Conservation (phyloP, 148 eudicot genomes). For the Amaranthus hypochondriacus region DNA sequence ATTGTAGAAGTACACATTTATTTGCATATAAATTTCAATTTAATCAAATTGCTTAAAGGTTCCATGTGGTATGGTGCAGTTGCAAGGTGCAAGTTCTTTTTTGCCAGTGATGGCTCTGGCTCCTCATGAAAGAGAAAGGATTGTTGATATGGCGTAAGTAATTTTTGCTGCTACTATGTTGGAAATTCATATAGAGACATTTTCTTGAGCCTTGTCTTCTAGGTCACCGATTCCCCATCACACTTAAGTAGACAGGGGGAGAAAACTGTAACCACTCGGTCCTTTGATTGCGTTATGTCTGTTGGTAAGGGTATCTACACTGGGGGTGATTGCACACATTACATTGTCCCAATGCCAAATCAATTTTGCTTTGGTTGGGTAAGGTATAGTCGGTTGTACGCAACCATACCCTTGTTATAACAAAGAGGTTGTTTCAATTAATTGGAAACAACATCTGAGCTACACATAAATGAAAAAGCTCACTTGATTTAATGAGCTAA, state of each 20-base stretch:
- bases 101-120: slow-evolving; percentile 93
- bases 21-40: neutral
- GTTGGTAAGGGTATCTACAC: neutral
- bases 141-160: slow-evolving; percentile 91
- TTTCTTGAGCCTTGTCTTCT: neutral
- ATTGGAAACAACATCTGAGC: no score
- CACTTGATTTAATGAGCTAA: no score
- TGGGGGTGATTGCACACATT: no score
- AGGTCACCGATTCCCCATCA: neutral
- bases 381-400: no score
- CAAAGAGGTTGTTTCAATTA: no score
- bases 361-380: no score
- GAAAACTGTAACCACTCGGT: neutral
- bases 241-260: neutral
- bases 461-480: no score
- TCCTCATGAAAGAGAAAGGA: slow-evolving; percentile 75
- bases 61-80: slow-evolving; percentile 36
- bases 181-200: neutral
- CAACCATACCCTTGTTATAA: no score
- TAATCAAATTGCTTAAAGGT: slow-evolving; percentile 10
- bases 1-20: neutral
- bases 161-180: neutral
- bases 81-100: slow-evolving; percentile 86
- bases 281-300: neutral
- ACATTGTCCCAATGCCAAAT: no score